Percentiles rank a stretch among this genome's conserved stretches.
phyloP scores from a whole-genome alignment of 2,329 filamentous ascomycete genomes.

The Phialophora chinensis region DNA sequence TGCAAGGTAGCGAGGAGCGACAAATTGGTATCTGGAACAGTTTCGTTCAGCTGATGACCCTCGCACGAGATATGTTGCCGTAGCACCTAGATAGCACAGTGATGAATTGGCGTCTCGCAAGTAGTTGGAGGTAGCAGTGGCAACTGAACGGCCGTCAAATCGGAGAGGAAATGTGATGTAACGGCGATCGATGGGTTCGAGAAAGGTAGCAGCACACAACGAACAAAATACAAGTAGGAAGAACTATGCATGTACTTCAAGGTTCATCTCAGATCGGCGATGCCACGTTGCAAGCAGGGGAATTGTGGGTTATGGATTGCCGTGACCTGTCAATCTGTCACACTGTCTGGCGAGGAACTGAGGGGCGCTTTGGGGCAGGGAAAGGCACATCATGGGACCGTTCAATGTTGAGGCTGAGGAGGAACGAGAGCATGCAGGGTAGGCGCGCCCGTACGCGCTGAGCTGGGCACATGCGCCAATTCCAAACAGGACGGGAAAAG shows the following conservation, averaged over 20 bases:
- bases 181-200: not conserved
- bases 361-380: not conserved
- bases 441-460: not conserved
- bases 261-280: constrained; percentile 13
- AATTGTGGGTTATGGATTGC: not conserved
- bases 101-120: not conserved
- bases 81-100: not conserved
- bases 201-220: not conserved
- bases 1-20: not conserved
- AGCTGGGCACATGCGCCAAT: constrained; percentile 10
- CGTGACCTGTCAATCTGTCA: constrained; percentile 7
- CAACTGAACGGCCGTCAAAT: not conserved
- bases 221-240: not conserved
- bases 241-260: not conserved
- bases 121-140: not conserved
- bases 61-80: not conserved
- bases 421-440: not conserved
- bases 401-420: constrained; percentile 3
- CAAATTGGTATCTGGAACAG: not conserved
- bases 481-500: constrained; percentile 12
- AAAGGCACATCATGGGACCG: not conserved
- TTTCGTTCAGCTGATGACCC: not conserved
- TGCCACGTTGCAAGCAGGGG: constrained; percentile 12
- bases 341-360: not conserved
- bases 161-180: not conserved